Base-by-base conservation (phyloP, 768 basidiomycete species). In the Coprinellus micaceus region DNA sequence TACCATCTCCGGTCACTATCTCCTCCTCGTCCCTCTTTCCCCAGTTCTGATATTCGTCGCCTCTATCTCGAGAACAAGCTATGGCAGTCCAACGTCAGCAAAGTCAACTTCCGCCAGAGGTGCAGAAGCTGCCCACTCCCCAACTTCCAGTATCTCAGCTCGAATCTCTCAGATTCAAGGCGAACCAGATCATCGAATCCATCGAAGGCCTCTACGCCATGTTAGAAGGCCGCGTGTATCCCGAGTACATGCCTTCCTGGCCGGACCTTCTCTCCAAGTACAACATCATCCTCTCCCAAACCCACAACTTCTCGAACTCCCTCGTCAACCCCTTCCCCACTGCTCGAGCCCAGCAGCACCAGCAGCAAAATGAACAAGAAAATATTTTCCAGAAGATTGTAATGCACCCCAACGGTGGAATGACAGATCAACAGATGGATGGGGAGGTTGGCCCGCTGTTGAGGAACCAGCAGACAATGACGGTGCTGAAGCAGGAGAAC, bases 201-300 rank as follows among this genome's bases (percentile, higher is more conserved):
- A 86, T 91, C 22, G 74, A 83, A 55, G 73, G 75, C 0, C 74
- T 91, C 9, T 84, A 85, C 54, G 75, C 80, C 52, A 85, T 81
- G 6, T 74, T 91, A 61, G 85, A 89, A 52, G 75, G 73, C 6
- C 80, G 79, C 3, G 80, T 80, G 12, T 76, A 82, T 36, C 78
- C 76, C 43, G 72, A 71, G 36, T 74, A 66, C n/a, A 90, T 91
- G 84, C 84, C 86, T 2, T 71, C 88, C 7, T 93, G 91, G 91
- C 91, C 91, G 2, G 91, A 93, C 64, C 82, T 94, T 53, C 77
- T 93, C 53, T 84, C 86, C 13, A 92, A 91, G 74, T 93, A 92
- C 80, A 91, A 86, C 62, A 79, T 90, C 60, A 78, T 94, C 25
- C 80, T 93, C 54, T 89, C 89, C 0, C 91, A 93, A 64, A 89